Evolutionary conservation across 768 basidiomycete genomes (phyloP), one percentile per base, ranked within the genome.

Genomic region (Mycena sanguinolenta): DNA sequence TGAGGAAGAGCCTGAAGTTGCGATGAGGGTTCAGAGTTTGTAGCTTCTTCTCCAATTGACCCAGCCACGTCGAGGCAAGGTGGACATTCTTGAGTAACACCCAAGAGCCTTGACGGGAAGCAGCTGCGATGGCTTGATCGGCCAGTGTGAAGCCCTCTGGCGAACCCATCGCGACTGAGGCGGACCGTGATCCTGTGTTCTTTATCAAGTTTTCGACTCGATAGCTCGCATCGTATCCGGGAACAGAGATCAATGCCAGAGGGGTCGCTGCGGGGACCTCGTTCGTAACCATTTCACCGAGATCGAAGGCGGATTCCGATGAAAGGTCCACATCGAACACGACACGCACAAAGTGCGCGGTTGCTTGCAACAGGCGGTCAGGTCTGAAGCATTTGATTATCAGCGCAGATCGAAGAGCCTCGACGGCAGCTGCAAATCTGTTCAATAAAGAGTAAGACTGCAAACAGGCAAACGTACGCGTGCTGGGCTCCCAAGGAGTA

Each of bases 211-310:
- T 92, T 75, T 98, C 96, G 44, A 98, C 95, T 58, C 94, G 90
- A 80, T 97, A 99, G 79, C 96, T 97, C n/a, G 98, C 98, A 78
- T 99, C 98, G 77, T 98, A 97, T 19, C 98, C 98, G 3, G 95
- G 91, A 4, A 99, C 96, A 8, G 97, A 98, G 34, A 96, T 90
- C 58, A 99, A 84, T 4, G 96, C 94, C 28, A 99, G 83, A 1
- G 98, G 97, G 0, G 95, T 95, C 4, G 88, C 86, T 3, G 96
- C 87, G 4, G 88, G 86, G 36, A 96, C 88, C 77, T 99, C 96
- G 75, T 93, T 87, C 9, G 85, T 74, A 30, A 98, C 95, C 84
- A 98, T 92, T 12, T 81, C 79, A 23, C 87, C 86, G 30, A 99
- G 88, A 63, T 96, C 93, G 77, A 91, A 95, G 53, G 85, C 87